Base-by-base conservation (phyloP, 768 basidiomycete species). In the Lactifluus subvellereus region DNA sequence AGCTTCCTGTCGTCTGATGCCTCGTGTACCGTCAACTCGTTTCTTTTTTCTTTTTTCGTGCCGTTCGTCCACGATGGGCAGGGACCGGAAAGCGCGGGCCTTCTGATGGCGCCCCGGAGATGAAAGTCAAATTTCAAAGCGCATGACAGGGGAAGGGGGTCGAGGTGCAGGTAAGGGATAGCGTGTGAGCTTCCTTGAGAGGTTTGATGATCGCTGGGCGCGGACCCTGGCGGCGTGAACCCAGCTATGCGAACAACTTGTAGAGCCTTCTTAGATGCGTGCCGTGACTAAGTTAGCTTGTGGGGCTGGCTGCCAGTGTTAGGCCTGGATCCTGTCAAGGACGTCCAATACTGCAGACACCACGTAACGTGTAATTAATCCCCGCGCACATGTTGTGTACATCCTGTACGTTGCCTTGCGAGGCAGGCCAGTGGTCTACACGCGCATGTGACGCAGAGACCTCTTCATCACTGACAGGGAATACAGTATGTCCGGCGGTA, bases 101-200 rank as follows among this genome's bases (percentile, higher is more conserved):
- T 27, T 27, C 47, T 48, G 20, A 22, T 48, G 32, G 42, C 27
- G 9, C 38, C 54, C 4, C 20, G 18, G 42, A 32, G 35, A n/a
- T 33, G 20, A 20, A 14, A 14, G 16, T 18, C 30, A 5, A 45
- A 33, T 32, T 45, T 56, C 55, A 32, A 56, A 43, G 43, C 43
- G 16, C 43, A 43, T n/a, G 43, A 22, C 49, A 50, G 10, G 49
- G n/a, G 49, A n/a, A 30, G 5, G 57, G 2, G 1, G 18, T 59
- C 11, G 30, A n/a, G n/a, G 18, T 27, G 38, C 38, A 32, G 45
- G 57, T 42, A 43, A 42, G 58, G 48, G 22, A 45, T 59, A 59
- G 58, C 58, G n/a, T 18, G 49, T 30, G 40, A 59, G 58, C 58
- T 59, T 59, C 11, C n/a, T 59, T 59, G 57, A 50, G 40, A 43